Conservation (phyloP, 1,139 yeast genomes). For the Hansenula anomala region DNA sequence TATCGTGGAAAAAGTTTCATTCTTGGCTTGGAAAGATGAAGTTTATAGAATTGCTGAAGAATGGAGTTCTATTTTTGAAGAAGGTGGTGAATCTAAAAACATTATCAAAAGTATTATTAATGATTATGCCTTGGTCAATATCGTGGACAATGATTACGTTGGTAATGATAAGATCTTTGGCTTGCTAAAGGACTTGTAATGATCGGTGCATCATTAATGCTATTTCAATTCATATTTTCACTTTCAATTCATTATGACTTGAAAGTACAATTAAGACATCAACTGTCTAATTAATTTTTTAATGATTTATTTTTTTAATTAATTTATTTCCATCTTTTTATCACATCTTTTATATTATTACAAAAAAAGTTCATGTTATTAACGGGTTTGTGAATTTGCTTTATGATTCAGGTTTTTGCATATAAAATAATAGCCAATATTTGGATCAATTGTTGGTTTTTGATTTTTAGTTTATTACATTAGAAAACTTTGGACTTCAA, state of each 20-base stretch:
- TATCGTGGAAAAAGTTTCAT: slow-evolving; percentile 83
- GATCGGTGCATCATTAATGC: not conserved
- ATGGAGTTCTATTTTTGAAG: slow-evolving; percentile 62
- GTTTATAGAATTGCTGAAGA: slow-evolving; percentile 78
- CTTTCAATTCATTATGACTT: not conserved
- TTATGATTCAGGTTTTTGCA: slow-evolving; percentile 1
- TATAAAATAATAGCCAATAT: too few relatives aligned
- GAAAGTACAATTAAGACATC: slow-evolving; percentile 1
- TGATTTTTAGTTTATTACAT: too few relatives aligned
- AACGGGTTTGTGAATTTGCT: not conserved
- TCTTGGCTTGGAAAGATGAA: slow-evolving; percentile 96
- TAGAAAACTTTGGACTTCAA: slow-evolving; percentile 1
- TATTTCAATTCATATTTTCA: slow-evolving; percentile 1
- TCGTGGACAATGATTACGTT: slow-evolving; percentile 83
- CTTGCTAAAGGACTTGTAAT: slow-evolving; percentile 25
- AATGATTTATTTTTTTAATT: slow-evolving; percentile 2
- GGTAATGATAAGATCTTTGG: slow-evolving; percentile 43
- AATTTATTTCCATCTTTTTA: not conserved
- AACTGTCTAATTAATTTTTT: slow-evolving; percentile 6
- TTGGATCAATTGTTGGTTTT: too few relatives aligned
- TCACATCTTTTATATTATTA: not conserved
- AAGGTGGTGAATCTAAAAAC: slow-evolving; percentile 27
- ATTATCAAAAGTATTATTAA: slow-evolving; percentile 50
- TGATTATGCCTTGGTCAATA: slow-evolving; percentile 72
- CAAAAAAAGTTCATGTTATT: not conserved